phyloP scores from a whole-genome alignment of 2,329 filamentous ascomycete species.

The Diplocarpon rosae region DNA sequence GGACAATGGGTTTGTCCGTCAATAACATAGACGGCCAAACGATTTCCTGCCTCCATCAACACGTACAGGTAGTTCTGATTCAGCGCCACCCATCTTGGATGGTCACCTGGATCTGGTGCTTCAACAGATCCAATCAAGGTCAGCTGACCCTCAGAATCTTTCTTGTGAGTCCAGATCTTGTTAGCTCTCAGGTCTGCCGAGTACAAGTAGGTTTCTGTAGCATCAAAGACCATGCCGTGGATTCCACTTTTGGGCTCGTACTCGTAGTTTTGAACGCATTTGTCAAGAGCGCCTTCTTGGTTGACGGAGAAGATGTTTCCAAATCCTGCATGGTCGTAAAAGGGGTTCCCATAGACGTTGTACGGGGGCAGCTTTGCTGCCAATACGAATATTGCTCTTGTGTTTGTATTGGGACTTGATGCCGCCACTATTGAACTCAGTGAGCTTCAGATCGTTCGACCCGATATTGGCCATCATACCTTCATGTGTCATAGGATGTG shows the following conservation, averaged over 20 bases:
- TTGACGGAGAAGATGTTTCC: slow-evolving; percentile 66
- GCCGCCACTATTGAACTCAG: slow-evolving; percentile 41
- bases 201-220: slow-evolving; percentile 63
- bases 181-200: slow-evolving; percentile 69
- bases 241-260: slow-evolving; percentile 62
- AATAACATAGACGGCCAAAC: slow-evolving; percentile 71
- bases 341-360: slow-evolving; percentile 80
- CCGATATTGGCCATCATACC: slow-evolving; percentile 36
- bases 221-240: slow-evolving; percentile 75
- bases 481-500: slow-evolving; percentile 66
- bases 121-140: slow-evolving; percentile 61
- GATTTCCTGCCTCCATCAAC: slow-evolving; percentile 83
- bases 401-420: slow-evolving; percentile 61
- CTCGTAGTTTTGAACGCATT: slow-evolving; percentile 61
- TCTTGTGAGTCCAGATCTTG: slow-evolving; percentile 77
- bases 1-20: slow-evolving; percentile 63
- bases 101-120: slow-evolving; percentile 60
- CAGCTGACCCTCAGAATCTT: slow-evolving; percentile 49
- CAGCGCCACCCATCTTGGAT: slow-evolving; percentile 81
- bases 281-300: slow-evolving; percentile 42
- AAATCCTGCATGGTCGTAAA: slow-evolving; percentile 75
- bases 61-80: slow-evolving; percentile 75
- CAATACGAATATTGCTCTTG: slow-evolving; percentile 79
- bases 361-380: slow-evolving; percentile 68
- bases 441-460: no score